A percentile compares a stretch with the other conserved stretches of the same genome.
These are phyloP conservation scores for Chaetomium cochliodes DNA, from an alignment of 495 filamentous ascomycete species.

Conservation along the genomic window DNA sequence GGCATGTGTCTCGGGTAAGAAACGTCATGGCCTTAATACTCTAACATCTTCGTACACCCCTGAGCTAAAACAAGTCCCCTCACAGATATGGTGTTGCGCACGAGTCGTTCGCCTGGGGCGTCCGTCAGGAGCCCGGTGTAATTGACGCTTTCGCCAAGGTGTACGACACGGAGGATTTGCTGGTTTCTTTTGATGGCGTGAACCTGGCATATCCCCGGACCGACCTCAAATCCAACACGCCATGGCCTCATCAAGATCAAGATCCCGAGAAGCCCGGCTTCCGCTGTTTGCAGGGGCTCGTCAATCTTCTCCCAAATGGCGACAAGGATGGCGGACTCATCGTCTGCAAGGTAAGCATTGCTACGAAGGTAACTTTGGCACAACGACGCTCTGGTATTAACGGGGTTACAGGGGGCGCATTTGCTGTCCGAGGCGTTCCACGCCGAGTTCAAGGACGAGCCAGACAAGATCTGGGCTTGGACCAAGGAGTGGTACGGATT, in stretches of 20 bases:
- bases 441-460: constrained; percentile 37
- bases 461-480: constrained; percentile 28
- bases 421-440: constrained; percentile 41
- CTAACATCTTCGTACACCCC: neutral
- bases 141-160: constrained; percentile 44
- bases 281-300: constrained; percentile 50
- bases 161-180: constrained; percentile 42
- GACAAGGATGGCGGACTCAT: constrained; percentile 47
- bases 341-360: constrained; percentile 33
- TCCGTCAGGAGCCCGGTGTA: constrained; percentile 45
- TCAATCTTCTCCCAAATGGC: constrained; percentile 46
- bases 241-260: constrained; percentile 53
- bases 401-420: constrained; percentile 23
- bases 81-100: constrained; percentile 35
- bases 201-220: constrained; percentile 45
- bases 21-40: neutral
- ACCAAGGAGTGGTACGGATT: constrained; percentile 42
- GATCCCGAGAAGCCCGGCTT: constrained; percentile 42
- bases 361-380: neutral
- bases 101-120: constrained; percentile 46
- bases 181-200: constrained; percentile 49
- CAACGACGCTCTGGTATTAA: neutral
- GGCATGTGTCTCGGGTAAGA: constrained; percentile 25
- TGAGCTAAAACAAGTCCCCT: neutral
- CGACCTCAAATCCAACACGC: constrained; percentile 40